Evolutionary conservation across 768 basidiomycete genomes (phyloP).

Genomic region (Russula sp.): DNA sequence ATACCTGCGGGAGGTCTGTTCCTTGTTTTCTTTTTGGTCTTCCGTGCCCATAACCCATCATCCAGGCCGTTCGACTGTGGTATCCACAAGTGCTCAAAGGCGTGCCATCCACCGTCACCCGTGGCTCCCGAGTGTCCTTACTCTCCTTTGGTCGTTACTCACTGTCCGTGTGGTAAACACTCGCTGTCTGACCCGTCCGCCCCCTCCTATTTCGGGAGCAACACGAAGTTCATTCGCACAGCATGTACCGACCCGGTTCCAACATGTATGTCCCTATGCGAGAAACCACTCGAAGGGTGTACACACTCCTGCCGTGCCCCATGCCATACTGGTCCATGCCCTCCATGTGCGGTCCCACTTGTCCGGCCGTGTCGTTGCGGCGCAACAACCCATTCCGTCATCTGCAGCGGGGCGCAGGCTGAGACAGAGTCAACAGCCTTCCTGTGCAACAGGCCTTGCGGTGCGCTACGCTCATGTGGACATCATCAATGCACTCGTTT

Average conservation of each 20-base stretch:
- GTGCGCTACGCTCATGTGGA: constrained; percentile 74
- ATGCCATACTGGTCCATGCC: constrained; percentile 79
- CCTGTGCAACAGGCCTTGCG: constrained; percentile 75
- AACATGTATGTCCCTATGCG: constrained; percentile 66
- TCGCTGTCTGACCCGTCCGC: constrained; percentile 38
- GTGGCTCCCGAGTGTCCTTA: constrained; percentile 59
- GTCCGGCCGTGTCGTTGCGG: constrained; percentile 87
- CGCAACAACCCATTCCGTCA: constrained; percentile 47
- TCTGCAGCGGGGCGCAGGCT: constrained; percentile 45
- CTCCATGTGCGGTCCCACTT: constrained; percentile 66
- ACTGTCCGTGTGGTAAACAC: constrained; percentile 80
- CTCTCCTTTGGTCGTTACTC: constrained; percentile 58
- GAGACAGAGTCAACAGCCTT: constrained; percentile 44
- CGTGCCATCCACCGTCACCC: constrained; percentile 71
- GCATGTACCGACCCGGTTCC: constrained; percentile 75
- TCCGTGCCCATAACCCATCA: constrained; percentile 7
- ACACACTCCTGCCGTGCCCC: constrained; percentile 60
- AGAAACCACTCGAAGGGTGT: constrained; percentile 57
- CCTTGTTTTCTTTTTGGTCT: not conserved
- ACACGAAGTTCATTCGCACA: constrained; percentile 34
- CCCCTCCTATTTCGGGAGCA: constrained; percentile 33
- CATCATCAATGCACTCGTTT: constrained; percentile 77
- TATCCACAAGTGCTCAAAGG: constrained; percentile 61
- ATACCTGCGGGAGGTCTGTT: constrained; percentile 51
- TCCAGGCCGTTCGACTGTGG: constrained; percentile 68